Evolutionary conservation across 495 filamentous ascomycete species (phyloP).

Genomic region (Penicillium egyptiacum): DNA sequence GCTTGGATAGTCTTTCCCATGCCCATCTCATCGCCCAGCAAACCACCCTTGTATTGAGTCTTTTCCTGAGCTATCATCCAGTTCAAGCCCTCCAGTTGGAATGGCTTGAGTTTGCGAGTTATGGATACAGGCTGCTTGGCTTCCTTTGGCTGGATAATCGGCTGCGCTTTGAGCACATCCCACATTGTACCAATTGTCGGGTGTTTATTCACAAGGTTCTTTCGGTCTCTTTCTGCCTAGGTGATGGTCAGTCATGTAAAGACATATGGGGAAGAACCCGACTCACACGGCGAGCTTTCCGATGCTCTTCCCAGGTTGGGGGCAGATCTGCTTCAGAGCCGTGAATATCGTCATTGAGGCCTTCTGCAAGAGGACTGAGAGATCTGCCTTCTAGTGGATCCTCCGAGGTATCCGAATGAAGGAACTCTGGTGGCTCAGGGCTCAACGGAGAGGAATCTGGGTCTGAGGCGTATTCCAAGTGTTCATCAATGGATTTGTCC

Average conservation of each 20-base stretch:
- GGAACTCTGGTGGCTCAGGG: background rate
- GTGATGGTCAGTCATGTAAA: slow-evolving; percentile 10
- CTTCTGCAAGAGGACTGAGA: background rate
- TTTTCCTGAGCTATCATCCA: slow-evolving; percentile 93
- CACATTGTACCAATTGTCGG: slow-evolving; percentile 81
- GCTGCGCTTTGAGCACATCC: slow-evolving; percentile 66
- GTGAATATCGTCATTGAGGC: slow-evolving; percentile 21
- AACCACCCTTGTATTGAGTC: slow-evolving; percentile 78
- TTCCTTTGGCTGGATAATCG: slow-evolving; percentile 60
- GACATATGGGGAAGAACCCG: background rate
- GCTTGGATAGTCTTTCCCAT: slow-evolving; percentile 99
- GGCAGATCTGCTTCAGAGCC: slow-evolving; percentile 13
- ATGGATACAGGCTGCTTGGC: slow-evolving; percentile 78
- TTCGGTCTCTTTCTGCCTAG: slow-evolving; percentile 51
- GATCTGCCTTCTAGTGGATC: background rate
- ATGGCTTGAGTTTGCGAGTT: slow-evolving; percentile 78
- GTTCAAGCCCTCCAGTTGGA: slow-evolving; percentile 88
- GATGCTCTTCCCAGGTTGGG: slow-evolving; percentile 18
- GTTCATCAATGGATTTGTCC: background rate
- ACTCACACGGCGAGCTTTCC: slow-evolving; percentile 37
- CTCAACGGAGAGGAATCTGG: background rate
- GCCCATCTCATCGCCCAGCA: slow-evolving; percentile 95
- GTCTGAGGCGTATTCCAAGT: background rate
- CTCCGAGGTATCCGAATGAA: background rate
- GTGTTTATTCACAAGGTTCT: slow-evolving; percentile 72